Evolutionary conservation across 148 eudicot species (phyloP), one percentile per base, ranked within the genome.

Genomic region (Amaranthus palmeri): DNA sequence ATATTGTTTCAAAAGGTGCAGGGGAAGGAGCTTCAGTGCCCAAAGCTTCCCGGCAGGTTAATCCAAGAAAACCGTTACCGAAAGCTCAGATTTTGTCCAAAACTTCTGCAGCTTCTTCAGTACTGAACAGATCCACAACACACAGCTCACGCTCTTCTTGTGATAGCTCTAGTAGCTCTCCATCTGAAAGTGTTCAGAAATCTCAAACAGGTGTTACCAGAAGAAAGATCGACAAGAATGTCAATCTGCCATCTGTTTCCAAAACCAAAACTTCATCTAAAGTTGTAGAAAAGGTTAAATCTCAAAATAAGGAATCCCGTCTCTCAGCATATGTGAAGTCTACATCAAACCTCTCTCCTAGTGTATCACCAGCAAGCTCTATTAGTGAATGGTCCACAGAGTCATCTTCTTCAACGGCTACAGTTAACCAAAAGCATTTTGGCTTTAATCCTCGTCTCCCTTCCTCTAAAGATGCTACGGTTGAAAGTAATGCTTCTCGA

Each of bases 371-470:
- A 85, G 86, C 93, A 69, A 91, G 97, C 80, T 95, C 98, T 70
- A 81, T 89, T 56, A 89, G 98, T 77, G 98, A 89, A 71, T 88
- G 96, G 93, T 91, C 96, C 57, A 78, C 85, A 17, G 93, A 80
- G 72, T 91, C 99, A 78, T 87, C 84, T 44, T 80, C 92, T 72
- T 90, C 96, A 71, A 77, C 84, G 65, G 75, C 91, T 55, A 85
- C 86, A 51, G 74, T 79, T 59, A 85, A 81, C 72, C 88, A 80
- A 72, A 82, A 75, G 71, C 80, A 59, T 42, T 78, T 46, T 69
- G 68, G 81, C 69, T 62, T 79, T 42, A 84, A 74, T 69, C 69
- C 68, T 55, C n/a, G 78, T 55, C 63, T 75, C 60, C 57, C 71
- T 64, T 56, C 71, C 56, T 51, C 70, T 50, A 45, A 65, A 72